phyloP scores from a whole-genome alignment of 1,139 yeast genomes.

The Kurtzmaniella quercitrusa region DNA sequence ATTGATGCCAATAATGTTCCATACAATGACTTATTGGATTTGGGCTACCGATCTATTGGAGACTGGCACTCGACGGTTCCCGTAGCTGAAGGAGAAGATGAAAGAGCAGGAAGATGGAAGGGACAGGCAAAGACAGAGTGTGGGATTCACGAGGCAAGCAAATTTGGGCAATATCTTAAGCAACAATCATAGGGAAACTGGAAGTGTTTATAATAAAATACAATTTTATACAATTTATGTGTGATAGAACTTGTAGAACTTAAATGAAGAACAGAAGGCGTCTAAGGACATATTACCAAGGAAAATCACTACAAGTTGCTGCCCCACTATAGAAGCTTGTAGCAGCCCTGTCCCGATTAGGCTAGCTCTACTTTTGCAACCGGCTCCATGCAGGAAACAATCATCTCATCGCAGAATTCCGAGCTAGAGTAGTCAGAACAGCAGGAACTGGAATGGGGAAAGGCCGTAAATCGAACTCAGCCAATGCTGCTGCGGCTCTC shows the following conservation, averaged over 20 bases:
- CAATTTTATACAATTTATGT: background rate
- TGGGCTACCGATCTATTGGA: constrained; percentile 89
- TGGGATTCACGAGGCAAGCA: constrained; percentile 82
- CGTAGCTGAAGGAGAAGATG: constrained; percentile 88
- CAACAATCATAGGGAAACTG: background rate
- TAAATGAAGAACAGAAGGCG: too few relatives aligned
- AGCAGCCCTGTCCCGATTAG: too few relatives aligned
- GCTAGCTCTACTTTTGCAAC: too few relatives aligned
- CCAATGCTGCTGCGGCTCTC: constrained; percentile 25
- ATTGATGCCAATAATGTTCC: constrained; percentile 72
- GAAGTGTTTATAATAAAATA: background rate
- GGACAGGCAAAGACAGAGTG: constrained; percentile 92
- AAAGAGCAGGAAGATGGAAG: constrained; percentile 95
- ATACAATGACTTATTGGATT: constrained; percentile 75
- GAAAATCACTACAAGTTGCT: too few relatives aligned
- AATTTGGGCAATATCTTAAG: constrained; percentile 52
- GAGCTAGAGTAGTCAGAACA: too few relatives aligned
- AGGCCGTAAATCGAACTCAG: constrained; percentile 25
- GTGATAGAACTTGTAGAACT: too few relatives aligned
- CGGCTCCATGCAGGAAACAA: too few relatives aligned
- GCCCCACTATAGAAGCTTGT: too few relatives aligned
- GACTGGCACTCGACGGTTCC: constrained; percentile 96
- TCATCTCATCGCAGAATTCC: too few relatives aligned
- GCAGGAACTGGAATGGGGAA: constrained; percentile 20
- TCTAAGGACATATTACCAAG: too few relatives aligned